These are phyloP conservation scores for Trichoderma sp. DNA, from an alignment of 2,329 filamentous ascomycete species.

Conservation along the genomic window DNA sequence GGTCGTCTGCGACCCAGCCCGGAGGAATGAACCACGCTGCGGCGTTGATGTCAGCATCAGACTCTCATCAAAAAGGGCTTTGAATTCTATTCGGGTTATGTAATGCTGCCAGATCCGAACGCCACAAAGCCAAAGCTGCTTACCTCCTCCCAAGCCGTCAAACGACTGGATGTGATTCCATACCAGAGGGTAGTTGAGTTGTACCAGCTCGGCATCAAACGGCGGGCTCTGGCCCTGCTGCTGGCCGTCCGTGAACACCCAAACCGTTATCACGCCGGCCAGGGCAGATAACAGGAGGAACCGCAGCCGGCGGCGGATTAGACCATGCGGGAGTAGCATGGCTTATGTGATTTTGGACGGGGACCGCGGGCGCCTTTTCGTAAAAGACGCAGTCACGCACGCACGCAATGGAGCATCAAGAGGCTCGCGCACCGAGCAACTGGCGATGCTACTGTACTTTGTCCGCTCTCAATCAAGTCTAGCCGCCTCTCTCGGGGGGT, in stretches of 20 bases:
- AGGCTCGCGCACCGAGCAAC: neutral
- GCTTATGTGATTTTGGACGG: neutral
- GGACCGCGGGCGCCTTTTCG: neutral
- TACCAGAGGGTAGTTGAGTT: conserved; percentile 26
- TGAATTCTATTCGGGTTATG: neutral
- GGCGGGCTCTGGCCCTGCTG: neutral
- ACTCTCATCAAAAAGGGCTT: neutral
- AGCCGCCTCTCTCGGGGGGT: neutral
- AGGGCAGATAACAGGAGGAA: conserved; percentile 1
- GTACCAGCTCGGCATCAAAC: conserved; percentile 6
- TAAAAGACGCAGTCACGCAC: conserved; percentile 7
- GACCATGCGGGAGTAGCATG: conserved; percentile 5
- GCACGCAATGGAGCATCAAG: neutral
- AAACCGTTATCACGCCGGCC: neutral
- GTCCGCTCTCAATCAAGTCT: neutral
- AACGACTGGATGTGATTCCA: conserved; percentile 30
- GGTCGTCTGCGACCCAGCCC: conserved; percentile 26
- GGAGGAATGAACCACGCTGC: conserved; percentile 33
- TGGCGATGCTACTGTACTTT: neutral
- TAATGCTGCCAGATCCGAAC: conserved; percentile 1
- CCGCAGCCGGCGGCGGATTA: conserved; percentile 14
- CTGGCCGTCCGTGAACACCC: neutral
- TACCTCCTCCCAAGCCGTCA: conserved; percentile 30
- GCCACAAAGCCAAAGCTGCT: conserved; percentile 16
- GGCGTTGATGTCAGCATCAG: neutral